These are phyloP conservation scores for Pontederia crassipes DNA, from an alignment of 176 grass and related monocot genomes.

Conservation along the genomic window DNA sequence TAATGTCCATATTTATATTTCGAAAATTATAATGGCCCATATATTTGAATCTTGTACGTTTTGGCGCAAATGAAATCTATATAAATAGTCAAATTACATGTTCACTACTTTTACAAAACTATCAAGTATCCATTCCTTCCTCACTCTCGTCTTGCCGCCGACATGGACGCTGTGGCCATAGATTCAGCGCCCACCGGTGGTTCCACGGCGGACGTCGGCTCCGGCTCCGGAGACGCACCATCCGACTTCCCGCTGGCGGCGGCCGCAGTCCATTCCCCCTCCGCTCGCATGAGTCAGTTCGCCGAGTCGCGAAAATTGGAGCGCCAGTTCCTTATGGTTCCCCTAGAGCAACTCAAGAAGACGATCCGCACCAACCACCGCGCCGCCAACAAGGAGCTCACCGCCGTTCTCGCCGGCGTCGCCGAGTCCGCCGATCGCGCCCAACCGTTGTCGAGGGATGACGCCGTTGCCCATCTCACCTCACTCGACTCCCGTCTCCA, in stretches of 20 bases:
- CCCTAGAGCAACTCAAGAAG: slow-evolving; percentile 70
- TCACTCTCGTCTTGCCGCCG: not conserved
- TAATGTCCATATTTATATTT: too few species aligned
- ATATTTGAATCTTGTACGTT: too few species aligned
- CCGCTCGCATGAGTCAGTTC: slow-evolving; percentile 37
- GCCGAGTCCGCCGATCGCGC: slow-evolving; percentile 14
- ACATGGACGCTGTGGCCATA: slow-evolving; percentile 75
- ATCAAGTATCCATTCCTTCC: not conserved
- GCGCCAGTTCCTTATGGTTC: slow-evolving; percentile 79
- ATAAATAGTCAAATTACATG: too few species aligned
- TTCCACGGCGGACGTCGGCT: not conserved
- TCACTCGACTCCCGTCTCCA: slow-evolving; percentile 92
- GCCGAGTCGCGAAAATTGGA: slow-evolving; percentile 69
- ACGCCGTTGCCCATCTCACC: slow-evolving; percentile 53
- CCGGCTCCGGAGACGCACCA: not conserved
- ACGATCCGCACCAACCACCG: slow-evolving; percentile 57
- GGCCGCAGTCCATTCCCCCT: slow-evolving; percentile 5
- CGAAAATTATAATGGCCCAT: too few species aligned
- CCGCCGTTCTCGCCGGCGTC: slow-evolving; percentile 50
- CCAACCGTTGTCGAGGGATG: not conserved
- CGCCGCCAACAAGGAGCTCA: slow-evolving; percentile 79
- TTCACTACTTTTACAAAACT: too few species aligned
- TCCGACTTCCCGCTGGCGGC: not conserved
- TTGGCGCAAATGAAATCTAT: too few species aligned
- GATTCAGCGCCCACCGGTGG: slow-evolving; percentile 45